These are phyloP conservation scores for Rhodotorula sp. DNA, from an alignment of 1,284 basidiomycete genomes.

Conservation along the genomic window DNA sequence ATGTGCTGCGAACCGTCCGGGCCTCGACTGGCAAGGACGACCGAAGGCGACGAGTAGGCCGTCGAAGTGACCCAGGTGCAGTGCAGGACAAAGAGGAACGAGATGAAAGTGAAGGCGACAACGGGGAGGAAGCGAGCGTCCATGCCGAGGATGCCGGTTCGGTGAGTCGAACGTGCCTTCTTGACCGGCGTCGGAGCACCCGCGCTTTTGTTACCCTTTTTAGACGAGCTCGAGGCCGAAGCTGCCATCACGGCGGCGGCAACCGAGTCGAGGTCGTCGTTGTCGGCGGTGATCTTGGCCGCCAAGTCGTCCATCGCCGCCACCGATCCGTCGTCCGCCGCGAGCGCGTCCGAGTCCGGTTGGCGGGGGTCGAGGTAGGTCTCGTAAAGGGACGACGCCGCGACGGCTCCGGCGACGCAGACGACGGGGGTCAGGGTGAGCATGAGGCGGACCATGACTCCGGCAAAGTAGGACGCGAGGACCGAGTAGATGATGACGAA, in stretches of 20 bases:
- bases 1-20: conserved; percentile 87
- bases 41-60: conserved; percentile 97
- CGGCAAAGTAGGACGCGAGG: conserved; percentile 96
- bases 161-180: conserved; percentile 39
- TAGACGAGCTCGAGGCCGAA: conserved; percentile 46
- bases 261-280: conserved; percentile 48
- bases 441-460: conserved; percentile 98
- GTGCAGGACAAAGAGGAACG: conserved; percentile 83
- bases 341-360: conserved; percentile 41
- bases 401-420: conserved; percentile 86
- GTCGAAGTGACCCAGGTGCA: conserved; percentile 95
- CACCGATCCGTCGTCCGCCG: conserved; percentile 44
- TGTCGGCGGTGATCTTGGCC: conserved; percentile 44
- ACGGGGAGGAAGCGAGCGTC: conserved; percentile 79
- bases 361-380: conserved; percentile 71
- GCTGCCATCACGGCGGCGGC: conserved; percentile 47
- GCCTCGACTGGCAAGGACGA: conserved; percentile 80
- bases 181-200: conserved; percentile 30
- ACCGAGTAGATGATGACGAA: conserved; percentile 99
- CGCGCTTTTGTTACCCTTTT: conserved; percentile 62
- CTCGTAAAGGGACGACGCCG: conserved; percentile 82
- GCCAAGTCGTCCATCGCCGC: conserved; percentile 43
- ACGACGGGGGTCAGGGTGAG: conserved; percentile 87
- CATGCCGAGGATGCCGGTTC: conserved; percentile 73
- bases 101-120: conserved; percentile 71